phyloP scores from a whole-genome alignment of 352 stramenopile genomes.

The Elongisporangium anandrum region DNA sequence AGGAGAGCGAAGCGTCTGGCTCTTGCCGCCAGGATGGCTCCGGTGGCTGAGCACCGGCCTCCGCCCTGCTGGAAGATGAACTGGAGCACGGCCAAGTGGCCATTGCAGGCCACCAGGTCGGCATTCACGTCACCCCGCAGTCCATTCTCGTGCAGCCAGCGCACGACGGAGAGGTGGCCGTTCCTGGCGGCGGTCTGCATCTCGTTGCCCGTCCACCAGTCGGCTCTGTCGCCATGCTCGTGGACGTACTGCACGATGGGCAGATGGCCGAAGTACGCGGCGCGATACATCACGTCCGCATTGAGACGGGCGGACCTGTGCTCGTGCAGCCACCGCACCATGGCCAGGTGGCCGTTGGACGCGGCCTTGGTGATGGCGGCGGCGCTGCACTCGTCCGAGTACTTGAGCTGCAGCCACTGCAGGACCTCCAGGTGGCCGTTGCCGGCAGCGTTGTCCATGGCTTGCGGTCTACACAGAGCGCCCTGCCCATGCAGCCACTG shows the following conservation, averaged over 20 bases:
- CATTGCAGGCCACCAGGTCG: background rate
- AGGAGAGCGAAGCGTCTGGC: background rate
- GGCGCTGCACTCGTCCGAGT: background rate
- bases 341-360: constrained; percentile 2
- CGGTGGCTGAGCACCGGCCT: background rate
- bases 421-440: constrained; percentile 1
- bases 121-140: background rate
- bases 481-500: background rate
- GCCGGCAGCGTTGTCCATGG: background rate
- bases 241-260: constrained; percentile 7
- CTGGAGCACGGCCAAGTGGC: constrained; percentile 4
- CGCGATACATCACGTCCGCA: constrained; percentile 62
- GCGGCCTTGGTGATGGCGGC: background rate
- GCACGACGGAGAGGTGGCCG: constrained; percentile 54
- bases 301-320: background rate
- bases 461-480: background rate
- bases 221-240: constrained; percentile 28
- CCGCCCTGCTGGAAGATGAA: background rate
- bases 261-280: constrained; percentile 61
- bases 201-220: constrained; percentile 56
- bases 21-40: background rate
- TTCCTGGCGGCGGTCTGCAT: constrained; percentile 73
- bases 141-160: constrained; percentile 54
- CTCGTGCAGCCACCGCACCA: constrained; percentile 1
- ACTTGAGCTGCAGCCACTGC: constrained; percentile 3